Evolutionary conservation across 257 asterid genomes (phyloP).

Genomic region (Phtheirospermum japonicum): DNA sequence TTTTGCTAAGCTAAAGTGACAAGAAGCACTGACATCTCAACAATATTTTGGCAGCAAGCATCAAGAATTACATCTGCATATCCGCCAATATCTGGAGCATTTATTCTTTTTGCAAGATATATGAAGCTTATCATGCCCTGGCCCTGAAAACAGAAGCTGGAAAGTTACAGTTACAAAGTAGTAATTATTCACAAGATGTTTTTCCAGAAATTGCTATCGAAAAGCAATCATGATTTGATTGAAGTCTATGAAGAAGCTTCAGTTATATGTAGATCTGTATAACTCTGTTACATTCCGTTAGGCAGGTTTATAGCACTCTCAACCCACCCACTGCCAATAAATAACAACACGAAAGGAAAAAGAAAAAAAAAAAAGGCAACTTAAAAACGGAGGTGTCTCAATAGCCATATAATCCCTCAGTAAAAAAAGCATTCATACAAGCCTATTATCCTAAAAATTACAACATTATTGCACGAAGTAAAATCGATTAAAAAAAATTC

Average conservation of each 20-base stretch:
- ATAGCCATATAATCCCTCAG: no score
- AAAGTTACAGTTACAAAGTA: conserved; percentile 19
- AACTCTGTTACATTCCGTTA: no score
- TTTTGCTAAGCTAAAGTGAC: conserved; percentile 60
- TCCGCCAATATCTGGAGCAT: conserved; percentile 69
- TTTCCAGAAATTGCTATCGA: conserved; percentile 10
- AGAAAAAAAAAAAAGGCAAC: no score
- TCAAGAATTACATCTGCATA: conserved; percentile 84
- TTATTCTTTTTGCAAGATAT: conserved; percentile 60
- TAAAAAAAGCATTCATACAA: no score
- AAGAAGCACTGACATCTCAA: conserved; percentile 88
- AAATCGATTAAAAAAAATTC: no score
- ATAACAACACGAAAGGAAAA: no score
- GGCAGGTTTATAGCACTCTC: no score
- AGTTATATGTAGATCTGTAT: not conserved
- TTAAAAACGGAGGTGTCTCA: no score
- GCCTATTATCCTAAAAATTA: no score
- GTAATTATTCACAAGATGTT: conserved; percentile 6
- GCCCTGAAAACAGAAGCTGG: conserved; percentile 45
- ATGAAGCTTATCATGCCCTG: conserved; percentile 91
- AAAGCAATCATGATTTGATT: conserved; percentile 10
- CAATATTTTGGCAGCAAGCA: conserved; percentile 88
- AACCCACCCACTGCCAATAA: no score
- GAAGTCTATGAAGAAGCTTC: conserved; percentile 10
- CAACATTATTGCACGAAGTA: no score